Base-by-base conservation (phyloP, 2,329 filamentous ascomycete species). In the Didymella lethalis region DNA sequence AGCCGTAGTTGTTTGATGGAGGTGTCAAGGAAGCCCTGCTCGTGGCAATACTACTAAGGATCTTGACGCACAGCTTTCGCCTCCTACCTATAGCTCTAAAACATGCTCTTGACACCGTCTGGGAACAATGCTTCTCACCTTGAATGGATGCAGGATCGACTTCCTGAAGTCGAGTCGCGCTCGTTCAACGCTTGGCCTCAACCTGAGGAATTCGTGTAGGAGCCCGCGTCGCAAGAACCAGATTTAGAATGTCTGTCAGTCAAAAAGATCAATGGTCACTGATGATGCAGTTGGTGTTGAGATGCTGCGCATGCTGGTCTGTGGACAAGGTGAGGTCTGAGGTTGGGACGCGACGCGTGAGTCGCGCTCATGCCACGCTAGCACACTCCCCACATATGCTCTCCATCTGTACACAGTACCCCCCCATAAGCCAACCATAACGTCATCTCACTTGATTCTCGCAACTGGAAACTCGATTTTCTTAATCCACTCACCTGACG, bases 321-420 rank as follows among this genome's bases (percentile, higher is more conserved):
- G 34, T 6, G 41, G 46, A 54, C 4, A 16, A 16, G 50, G 32
- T 50, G 50, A 50, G 34, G 50, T 45, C 11, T 54, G 46, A 54
- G 20, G 46, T 45, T 32, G 38, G 43, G 45, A 40, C 38, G 25
- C 18, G 29, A 46, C 46, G 53, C 46, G 52, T 54, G 52, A 41
- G 16, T n/a, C 32, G 36, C 36, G 34, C 34, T 40, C 36, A 16
- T 28, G n/a, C 34, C 44, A 14, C 52, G 52, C 52, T 54, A 54
- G 20, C 10, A n/a, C 7, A 12, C 41, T 29, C 26, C 20, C 1
- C 28, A 54, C 36, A 16, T 28, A n/a, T 20, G 12, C 34, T 26
- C 23, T 18, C 36, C 20, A 45, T 26, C 20, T 29, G 12, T 28
- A 7, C 36, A 28, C 38, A 23, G 12, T 28, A 7, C 36, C 20